phyloP scores from a whole-genome alignment of 108 stramenopile species.

The Cyclotella distinguenda region DNA sequence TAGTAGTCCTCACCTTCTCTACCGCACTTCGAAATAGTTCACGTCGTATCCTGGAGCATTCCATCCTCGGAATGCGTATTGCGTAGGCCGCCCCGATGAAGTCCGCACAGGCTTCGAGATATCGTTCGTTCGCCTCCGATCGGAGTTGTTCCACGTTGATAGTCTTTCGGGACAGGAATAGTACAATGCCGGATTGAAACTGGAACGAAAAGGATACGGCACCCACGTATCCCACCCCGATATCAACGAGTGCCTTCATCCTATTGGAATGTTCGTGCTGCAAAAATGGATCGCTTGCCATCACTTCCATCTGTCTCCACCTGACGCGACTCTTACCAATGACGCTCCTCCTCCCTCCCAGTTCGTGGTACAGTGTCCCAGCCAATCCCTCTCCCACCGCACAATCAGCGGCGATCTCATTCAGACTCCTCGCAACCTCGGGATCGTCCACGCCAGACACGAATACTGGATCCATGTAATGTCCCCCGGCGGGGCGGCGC shows the following conservation, averaged over 20 bases:
- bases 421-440: background rate
- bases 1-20: constrained; percentile 6
- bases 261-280: constrained; percentile 13
- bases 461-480: constrained; percentile 37
- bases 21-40: constrained; percentile 10
- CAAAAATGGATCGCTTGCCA: constrained; percentile 21
- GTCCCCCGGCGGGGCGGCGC: constrained; percentile 33
- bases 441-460: background rate
- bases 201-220: constrained; percentile 18
- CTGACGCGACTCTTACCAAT: too few species aligned
- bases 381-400: constrained; percentile 21
- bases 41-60: constrained; percentile 1
- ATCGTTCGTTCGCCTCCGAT: constrained; percentile 9
- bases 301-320: background rate
- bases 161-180: constrained; percentile 15
- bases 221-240: constrained; percentile 28
- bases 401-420: constrained; percentile 17
- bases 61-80: constrained; percentile 19
- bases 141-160: constrained; percentile 1
- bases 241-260: constrained; percentile 3
- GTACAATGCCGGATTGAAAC: constrained; percentile 15
- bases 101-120: background rate
- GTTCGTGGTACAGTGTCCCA: constrained; percentile 19
- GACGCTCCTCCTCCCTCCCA: background rate
- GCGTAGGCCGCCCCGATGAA: constrained; percentile 33